Evolutionary conservation across 805 yeast genomes (phyloP).

Genomic region (Metschnikowia kofuensis): DNA sequence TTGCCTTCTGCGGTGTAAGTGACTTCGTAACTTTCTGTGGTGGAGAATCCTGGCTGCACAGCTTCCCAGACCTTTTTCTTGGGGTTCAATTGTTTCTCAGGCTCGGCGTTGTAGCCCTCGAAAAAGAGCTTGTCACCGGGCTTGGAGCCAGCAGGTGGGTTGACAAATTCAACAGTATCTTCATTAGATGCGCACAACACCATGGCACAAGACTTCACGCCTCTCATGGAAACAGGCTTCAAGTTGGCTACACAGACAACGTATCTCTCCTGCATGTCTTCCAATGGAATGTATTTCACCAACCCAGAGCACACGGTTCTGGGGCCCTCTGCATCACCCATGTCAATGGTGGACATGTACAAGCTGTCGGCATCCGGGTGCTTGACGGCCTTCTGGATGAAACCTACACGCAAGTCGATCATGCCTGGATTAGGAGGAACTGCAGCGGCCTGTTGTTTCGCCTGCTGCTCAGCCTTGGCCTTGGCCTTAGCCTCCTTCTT

Average conservation of each 20-base stretch:
- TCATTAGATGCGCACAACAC: slow-evolving; percentile 89
- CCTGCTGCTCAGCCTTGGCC: slow-evolving; percentile 50
- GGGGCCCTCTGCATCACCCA: slow-evolving; percentile 96
- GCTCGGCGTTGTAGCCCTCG: slow-evolving; percentile 84
- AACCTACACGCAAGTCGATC: slow-evolving; percentile 93
- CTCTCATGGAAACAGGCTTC: slow-evolving; percentile 98
- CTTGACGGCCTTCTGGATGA: slow-evolving; percentile 91
- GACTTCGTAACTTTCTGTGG: slow-evolving; percentile 72
- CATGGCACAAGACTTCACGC: slow-evolving; percentile 94
- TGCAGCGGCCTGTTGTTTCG: slow-evolving; percentile 49
- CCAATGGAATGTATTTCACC: slow-evolving; percentile 83
- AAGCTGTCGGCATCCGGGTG: slow-evolving; percentile 98
- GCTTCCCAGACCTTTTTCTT: slow-evolving; percentile 98
- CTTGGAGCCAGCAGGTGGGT: slow-evolving; percentile 89
- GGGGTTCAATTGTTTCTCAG: slow-evolving; percentile 91
- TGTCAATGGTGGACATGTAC: slow-evolving; percentile 93
- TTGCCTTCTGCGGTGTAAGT: slow-evolving; percentile 79
- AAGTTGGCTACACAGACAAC: slow-evolving; percentile 92
- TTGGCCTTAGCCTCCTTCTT: slow-evolving; percentile 61
- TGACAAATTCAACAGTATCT: slow-evolving; percentile 78
- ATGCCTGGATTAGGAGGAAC: slow-evolving; percentile 76
- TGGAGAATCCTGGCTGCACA: slow-evolving; percentile 86
- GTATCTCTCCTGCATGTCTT: slow-evolving; percentile 92
- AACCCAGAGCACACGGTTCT: slow-evolving; percentile 98
- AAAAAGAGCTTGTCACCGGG: slow-evolving; percentile 97